phyloP scores from a whole-genome alignment of 164 flowering plant genomes.

The Echeveria elegans region DNA sequence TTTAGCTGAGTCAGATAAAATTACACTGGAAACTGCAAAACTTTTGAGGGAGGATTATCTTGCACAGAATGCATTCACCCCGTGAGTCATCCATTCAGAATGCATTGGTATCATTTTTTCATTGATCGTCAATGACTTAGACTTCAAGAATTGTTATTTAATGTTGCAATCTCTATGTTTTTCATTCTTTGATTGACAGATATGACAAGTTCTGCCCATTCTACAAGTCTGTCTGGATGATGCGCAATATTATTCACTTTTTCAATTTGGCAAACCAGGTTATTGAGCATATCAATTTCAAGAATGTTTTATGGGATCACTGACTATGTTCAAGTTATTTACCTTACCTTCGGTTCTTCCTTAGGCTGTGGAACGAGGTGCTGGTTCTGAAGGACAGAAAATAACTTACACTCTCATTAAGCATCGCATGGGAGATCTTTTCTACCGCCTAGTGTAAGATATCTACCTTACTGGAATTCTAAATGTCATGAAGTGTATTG shows the following conservation, averaged over 20 bases:
- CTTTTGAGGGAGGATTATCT: conserved; percentile 98
- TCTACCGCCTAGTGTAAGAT: conserved; percentile 91
- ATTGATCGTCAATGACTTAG: neutral
- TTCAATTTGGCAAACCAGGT: conserved; percentile 95
- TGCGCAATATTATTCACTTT: conserved; percentile 96
- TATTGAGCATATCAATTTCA: neutral
- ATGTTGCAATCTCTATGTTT: neutral
- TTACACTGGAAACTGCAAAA: conserved; percentile 91
- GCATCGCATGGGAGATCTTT: conserved; percentile 84
- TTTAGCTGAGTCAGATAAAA: conserved; percentile 93
- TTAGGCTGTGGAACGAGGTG: conserved; percentile 96
- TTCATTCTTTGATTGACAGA: conserved; percentile 28
- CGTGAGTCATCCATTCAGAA: conserved; percentile 55
- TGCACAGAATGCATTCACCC: conserved; percentile 98
- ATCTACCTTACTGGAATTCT: neutral
- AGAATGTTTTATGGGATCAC: neutral
- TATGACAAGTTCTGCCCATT: conserved; percentile 97
- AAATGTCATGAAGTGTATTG: neutral
- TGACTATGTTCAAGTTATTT: neutral
- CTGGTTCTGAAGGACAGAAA: conserved; percentile 97
- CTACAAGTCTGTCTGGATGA: conserved; percentile 99
- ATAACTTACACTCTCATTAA: conserved; percentile 82
- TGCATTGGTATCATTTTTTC: neutral
- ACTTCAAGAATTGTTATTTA: neutral
- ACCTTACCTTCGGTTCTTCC: conserved; percentile 8